phyloP scores from a whole-genome alignment of 2,329 filamentous ascomycete genomes.

The Colletotrichum eleusines region DNA sequence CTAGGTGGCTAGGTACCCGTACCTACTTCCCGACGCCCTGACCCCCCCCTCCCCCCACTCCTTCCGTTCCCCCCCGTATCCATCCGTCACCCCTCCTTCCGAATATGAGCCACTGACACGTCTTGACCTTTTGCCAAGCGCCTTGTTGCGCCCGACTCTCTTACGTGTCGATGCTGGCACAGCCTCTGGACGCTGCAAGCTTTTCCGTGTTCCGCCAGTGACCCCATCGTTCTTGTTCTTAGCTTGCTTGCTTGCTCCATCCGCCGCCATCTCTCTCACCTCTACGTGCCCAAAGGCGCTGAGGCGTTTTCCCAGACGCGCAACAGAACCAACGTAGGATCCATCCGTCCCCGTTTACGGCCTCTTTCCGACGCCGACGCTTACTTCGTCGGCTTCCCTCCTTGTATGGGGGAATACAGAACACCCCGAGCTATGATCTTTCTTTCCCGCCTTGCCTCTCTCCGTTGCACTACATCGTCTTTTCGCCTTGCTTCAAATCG shows the following conservation, averaged over 20 bases:
- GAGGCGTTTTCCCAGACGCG: neutral
- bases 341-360: constrained; percentile 1
- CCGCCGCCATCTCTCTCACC: neutral
- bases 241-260: neutral
- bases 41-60: neutral
- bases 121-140: constrained; percentile 38
- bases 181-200: constrained; percentile 25
- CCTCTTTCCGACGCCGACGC: neutral
- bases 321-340: constrained; percentile 18
- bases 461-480: neutral
- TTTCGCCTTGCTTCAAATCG: neutral
- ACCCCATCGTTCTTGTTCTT: neutral
- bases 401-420: constrained; percentile 24
- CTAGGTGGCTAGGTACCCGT: too few species aligned
- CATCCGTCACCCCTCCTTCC: neutral
- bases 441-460: neutral
- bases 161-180: constrained; percentile 37
- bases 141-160: constrained; percentile 2
- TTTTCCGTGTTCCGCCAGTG: neutral
- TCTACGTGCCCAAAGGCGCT: neutral
- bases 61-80: neutral
- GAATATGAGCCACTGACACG: neutral
- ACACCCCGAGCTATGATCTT: constrained; percentile 4
- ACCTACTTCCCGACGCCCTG: neutral
- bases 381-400: constrained; percentile 12